Evolutionary conservation across 2,329 filamentous ascomycete species (phyloP), one percentile per base, ranked within the genome.

Genomic region (Colletotrichum melonis): DNA sequence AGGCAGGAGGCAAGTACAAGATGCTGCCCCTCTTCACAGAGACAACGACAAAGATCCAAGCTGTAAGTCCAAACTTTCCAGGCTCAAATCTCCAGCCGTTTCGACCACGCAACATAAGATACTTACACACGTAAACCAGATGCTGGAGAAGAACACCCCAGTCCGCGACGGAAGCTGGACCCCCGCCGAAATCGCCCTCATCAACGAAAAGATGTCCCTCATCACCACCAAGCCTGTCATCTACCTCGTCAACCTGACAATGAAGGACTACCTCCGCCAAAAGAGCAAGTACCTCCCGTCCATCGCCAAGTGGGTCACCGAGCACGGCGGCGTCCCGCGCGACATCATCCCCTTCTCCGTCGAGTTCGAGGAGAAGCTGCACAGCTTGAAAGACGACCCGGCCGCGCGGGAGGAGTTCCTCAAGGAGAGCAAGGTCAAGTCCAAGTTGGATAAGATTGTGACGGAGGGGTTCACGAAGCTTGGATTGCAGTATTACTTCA

Each of bases 241-340:
- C 74, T 86, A 86, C 77, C 82, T 86, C 35, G 83, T 86, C 66
- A 86, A 86, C 76, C 69, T 86, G 67, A 84, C 83, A 2, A 85
- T 85, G 84, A 86, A 86, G 78, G 84, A 86, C 73, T 86, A 86
- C 77, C 79, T 86, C 30, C 76, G 84, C 46, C 84, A 86, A 71
- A 86, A 86, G 79, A 82, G 82, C 80, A 86, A 86, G 77, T 86
- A 86, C 60, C 81, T 86, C 22, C 82, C 83, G 3, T 66, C 76
- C 16, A 86, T 86, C n/a, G 82, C 82, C 56, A 84, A 85, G 75
- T 86, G 84, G 84, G 84, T 86, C 3, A 83, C 81, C 5, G 82
- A 82, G 76, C 84, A 86, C 73, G 84, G 84, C 12, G 84, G 84
- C 12, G 67, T 79, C 11, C 80, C 83, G 11, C 75, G 79, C 49